These are phyloP conservation scores for Rosa rugosa DNA, from an alignment of 306 rosid genomes.

Conservation along the genomic window DNA sequence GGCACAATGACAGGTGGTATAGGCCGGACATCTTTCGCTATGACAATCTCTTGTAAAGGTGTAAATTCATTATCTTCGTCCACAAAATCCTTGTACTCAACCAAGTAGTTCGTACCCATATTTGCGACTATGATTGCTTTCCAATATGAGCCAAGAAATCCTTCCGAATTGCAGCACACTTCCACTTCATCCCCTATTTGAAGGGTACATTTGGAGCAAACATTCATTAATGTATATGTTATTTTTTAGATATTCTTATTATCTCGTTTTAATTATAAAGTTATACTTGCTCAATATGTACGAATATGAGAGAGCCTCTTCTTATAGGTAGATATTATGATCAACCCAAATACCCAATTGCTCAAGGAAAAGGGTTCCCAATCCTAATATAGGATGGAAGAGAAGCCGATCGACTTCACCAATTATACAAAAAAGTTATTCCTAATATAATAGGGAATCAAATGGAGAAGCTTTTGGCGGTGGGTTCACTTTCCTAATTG, in stretches of 20 bases:
- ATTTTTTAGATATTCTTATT: too few relatives aligned
- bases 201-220: neutral
- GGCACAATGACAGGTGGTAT: neutral
- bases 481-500: neutral
- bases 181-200: neutral
- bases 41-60: neutral
- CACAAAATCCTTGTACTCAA: neutral
- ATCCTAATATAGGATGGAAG: neutral
- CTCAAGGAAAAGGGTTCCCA: neutral
- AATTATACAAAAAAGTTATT: too few relatives aligned
- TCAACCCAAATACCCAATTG: neutral
- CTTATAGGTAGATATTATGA: neutral
- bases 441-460: too few relatives aligned
- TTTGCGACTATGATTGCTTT: neutral
- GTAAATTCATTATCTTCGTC: neutral
- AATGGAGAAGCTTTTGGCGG: neutral
- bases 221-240: neutral
- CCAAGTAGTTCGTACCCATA: neutral
- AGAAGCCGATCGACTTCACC: neutral
- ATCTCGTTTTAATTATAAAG: neutral
- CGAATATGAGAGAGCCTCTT: neutral
- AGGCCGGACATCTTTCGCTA: neutral
- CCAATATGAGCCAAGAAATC: slow-evolving; percentile 5
- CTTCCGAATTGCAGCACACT: neutral
- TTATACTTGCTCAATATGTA: neutral